These are phyloP conservation scores for Periconia sp. DNA, from an alignment of 2,329 filamentous ascomycete genomes.

Conservation along the genomic window DNA sequence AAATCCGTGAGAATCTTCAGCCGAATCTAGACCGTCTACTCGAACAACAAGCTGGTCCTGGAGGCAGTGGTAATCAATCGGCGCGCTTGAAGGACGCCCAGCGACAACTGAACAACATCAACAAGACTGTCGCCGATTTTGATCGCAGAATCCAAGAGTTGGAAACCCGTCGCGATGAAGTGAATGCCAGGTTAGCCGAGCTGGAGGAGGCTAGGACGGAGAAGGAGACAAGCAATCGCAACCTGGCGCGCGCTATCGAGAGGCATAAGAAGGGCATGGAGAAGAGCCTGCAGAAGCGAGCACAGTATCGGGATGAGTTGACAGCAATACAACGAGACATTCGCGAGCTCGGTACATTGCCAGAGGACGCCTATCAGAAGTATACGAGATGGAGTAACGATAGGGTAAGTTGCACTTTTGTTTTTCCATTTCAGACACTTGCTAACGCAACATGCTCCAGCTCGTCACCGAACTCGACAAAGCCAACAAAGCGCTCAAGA, in stretches of 20 bases:
- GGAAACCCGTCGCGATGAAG: conserved; percentile 70
- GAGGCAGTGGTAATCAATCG: conserved; percentile 55
- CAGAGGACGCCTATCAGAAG: conserved; percentile 90
- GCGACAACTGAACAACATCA: conserved; percentile 77
- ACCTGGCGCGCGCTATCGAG: conserved; percentile 76
- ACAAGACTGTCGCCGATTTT: conserved; percentile 67
- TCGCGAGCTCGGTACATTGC: conserved; percentile 86
- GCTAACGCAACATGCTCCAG: conserved; percentile 21
- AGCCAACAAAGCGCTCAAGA: conserved; percentile 89
- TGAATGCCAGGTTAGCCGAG: conserved; percentile 56
- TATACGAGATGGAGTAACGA: conserved; percentile 83
- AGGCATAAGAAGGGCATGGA: conserved; percentile 88
- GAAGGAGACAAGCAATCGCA: conserved; percentile 72
- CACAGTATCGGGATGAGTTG: conserved; percentile 73
- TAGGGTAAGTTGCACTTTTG: conserved; percentile 57
- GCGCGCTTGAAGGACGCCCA: conserved; percentile 74
- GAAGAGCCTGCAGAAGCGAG: conserved; percentile 87
- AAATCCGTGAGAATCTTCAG: conserved; percentile 85
- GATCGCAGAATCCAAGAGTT: conserved; percentile 71
- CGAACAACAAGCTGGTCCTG: conserved; percentile 46
- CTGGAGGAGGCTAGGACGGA: conserved; percentile 62
- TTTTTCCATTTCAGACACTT: neutral
- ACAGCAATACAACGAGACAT: conserved; percentile 86
- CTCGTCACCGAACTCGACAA: conserved; percentile 70
- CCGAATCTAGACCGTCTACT: conserved; percentile 81